phyloP scores from a whole-genome alignment of 495 filamentous ascomycete genomes.

The Usnea hakonensis region DNA sequence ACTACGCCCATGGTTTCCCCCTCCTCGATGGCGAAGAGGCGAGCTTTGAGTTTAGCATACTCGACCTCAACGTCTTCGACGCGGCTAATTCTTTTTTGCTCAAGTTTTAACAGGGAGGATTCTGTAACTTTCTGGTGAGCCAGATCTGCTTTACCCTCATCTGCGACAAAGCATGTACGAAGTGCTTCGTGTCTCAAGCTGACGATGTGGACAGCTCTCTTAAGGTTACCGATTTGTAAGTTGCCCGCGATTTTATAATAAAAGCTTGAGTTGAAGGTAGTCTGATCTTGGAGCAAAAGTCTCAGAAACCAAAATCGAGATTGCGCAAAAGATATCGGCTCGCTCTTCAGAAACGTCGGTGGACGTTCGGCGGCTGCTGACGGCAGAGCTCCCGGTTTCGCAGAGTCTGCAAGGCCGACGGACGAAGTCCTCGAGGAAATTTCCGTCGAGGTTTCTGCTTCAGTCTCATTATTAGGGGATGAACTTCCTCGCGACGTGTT shows the following conservation, averaged over 20 bases:
- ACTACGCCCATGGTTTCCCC: conserved; percentile 19
- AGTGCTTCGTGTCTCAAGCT: conserved; percentile 37
- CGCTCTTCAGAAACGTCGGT: no score
- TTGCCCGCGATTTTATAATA: conserved; percentile 14
- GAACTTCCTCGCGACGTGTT: no score
- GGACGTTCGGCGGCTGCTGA: no score
- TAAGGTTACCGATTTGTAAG: conserved; percentile 23
- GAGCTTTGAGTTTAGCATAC: conserved; percentile 9
- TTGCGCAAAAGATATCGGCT: conserved; percentile 34
- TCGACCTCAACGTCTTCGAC: not conserved
- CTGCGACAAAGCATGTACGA: conserved; percentile 34
- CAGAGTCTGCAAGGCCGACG: not conserved
- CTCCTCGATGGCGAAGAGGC: conserved; percentile 26
- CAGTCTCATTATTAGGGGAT: no score
- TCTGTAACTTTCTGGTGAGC: conserved; percentile 8
- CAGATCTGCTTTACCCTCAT: not conserved
- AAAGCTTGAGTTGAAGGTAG: conserved; percentile 30
- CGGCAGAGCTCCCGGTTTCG: no score
- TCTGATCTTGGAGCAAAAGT: conserved; percentile 29
- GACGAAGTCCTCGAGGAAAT: conserved; percentile 3
- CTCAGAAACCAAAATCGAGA: conserved; percentile 42
- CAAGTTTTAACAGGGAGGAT: not conserved
- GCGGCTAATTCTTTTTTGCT: not conserved
- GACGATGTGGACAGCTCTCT: conserved; percentile 29
- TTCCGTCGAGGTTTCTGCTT: not conserved